phyloP scores from a whole-genome alignment of 257 asterid genomes.

The Fraxinus pennsylvanica region DNA sequence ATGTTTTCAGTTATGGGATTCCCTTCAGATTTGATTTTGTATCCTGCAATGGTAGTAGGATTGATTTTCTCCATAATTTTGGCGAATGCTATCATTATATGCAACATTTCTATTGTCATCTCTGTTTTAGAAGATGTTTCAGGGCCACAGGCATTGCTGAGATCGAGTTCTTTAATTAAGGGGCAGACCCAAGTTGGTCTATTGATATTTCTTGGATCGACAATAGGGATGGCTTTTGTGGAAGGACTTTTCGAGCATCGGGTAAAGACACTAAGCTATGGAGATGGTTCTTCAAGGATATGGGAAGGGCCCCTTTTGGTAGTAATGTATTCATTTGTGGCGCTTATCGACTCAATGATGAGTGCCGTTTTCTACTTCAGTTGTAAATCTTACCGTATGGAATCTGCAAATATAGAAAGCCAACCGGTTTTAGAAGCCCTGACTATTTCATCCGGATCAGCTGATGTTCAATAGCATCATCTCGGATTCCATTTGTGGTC shows the following conservation, averaged over 20 bases:
- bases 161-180: constrained; percentile 73
- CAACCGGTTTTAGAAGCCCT: constrained; percentile 64
- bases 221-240: constrained; percentile 81
- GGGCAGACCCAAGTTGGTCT: constrained; percentile 95
- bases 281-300: constrained; percentile 84
- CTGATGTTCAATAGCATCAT: constrained; percentile 39
- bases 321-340: constrained; percentile 73
- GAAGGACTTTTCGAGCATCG: constrained; percentile 94
- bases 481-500: background rate
- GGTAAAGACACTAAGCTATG: constrained; percentile 86
- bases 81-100: constrained; percentile 73
- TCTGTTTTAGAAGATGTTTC: constrained; percentile 86
- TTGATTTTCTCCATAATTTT: constrained; percentile 64
- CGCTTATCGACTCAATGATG: constrained; percentile 87
- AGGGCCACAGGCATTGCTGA: constrained; percentile 75
- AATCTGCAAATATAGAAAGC: constrained; percentile 52
- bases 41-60: constrained; percentile 81
- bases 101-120: constrained; percentile 76
- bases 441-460: constrained; percentile 42
- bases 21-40: constrained; percentile 68
- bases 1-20: constrained; percentile 68
- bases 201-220: constrained; percentile 82
- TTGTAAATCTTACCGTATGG: constrained; percentile 79
- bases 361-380: constrained; percentile 90
- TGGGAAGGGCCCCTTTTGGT: constrained; percentile 99